Percentiles rank a stretch among this genome's conserved stretches.
Evolutionary conservation across 805 yeast genomes (phyloP).

Genomic region (Teunomyces kruisii): DNA sequence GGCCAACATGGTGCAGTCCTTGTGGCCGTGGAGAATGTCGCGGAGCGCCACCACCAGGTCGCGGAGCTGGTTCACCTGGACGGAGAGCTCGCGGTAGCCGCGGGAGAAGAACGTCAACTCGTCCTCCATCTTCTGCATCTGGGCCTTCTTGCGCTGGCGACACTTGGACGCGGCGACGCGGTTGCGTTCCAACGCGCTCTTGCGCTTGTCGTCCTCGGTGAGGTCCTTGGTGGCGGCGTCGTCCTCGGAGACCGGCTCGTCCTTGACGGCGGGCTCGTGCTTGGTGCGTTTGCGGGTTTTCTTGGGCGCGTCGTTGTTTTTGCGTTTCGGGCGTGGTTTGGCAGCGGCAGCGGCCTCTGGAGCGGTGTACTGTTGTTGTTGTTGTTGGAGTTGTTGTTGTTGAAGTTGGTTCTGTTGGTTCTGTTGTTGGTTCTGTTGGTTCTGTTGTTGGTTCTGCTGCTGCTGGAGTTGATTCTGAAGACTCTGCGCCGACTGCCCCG

Average conservation of each 20-base stretch:
- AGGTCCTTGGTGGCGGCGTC: conserved; percentile 1
- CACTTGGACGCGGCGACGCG: conserved; percentile 95
- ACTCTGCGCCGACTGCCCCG: conserved; percentile 8
- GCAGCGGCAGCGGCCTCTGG: too few relatives aligned
- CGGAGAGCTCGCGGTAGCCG: conserved; percentile 66
- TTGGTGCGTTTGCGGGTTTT: conserved; percentile 8
- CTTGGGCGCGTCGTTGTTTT: conserved; percentile 2
- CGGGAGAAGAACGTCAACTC: conserved; percentile 68
- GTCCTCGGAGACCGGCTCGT: not conserved
- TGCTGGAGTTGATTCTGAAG: conserved; percentile 5
- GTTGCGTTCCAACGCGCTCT: conserved; percentile 81
- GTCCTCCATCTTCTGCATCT: conserved; percentile 76
- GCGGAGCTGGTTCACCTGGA: conserved; percentile 56
- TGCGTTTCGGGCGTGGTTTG: too few relatives aligned
- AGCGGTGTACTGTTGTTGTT: conserved; percentile 13
- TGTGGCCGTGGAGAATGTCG: conserved; percentile 48
- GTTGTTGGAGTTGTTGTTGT: conserved; percentile 12
- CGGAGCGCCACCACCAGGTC: conserved; percentile 56
- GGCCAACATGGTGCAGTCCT: conserved; percentile 43
- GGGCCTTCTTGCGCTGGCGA: conserved; percentile 90
- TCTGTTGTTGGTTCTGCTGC: conserved; percentile 8
- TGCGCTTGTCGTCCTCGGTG: conserved; percentile 52
- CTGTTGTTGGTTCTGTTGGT: conserved; percentile 8
- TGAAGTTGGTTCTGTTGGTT: conserved; percentile 9
- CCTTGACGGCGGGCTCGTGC: not conserved